These are phyloP conservation scores for Guillardia theta DNA, from an alignment of 78 protist species.

Conservation along the genomic window DNA sequence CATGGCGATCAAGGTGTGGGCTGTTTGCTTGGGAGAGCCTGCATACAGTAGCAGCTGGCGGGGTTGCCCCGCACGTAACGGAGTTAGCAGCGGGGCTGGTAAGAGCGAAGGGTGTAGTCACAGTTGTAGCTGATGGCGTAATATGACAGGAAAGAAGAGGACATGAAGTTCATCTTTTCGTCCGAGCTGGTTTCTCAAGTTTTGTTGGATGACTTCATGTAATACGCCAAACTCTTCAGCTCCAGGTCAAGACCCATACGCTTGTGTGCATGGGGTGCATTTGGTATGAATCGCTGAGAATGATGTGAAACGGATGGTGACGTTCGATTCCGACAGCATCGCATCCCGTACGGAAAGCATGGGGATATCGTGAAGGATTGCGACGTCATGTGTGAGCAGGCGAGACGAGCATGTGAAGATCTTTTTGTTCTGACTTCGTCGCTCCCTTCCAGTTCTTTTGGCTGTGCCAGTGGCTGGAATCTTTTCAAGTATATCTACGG, in stretches of 20 bases:
- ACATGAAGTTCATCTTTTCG: constrained; percentile 14
- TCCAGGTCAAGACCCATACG: not conserved
- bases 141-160: not conserved
- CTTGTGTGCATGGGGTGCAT: not conserved
- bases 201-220: too few relatives aligned
- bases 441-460: not conserved
- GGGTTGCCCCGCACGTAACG: constrained; percentile 6
- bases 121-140: not conserved
- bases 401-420: too few relatives aligned
- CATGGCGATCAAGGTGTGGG: too few relatives aligned
- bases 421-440: not conserved
- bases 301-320: not conserved
- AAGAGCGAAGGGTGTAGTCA: not conserved
- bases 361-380: not conserved
- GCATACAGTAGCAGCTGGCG: constrained; percentile 1
- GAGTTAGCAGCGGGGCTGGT: constrained; percentile 28
- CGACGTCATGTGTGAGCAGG: not conserved
- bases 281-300: not conserved
- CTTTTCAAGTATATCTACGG: too few relatives aligned
- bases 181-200: not conserved
- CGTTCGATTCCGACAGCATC: not conserved
- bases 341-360: not conserved
- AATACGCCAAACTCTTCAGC: too few relatives aligned
- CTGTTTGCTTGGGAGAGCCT: constrained; percentile 12
- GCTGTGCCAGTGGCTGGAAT: not conserved